phyloP scores from a whole-genome alignment of 1,139 yeast species.

The Suhomyces anneliseae region DNA sequence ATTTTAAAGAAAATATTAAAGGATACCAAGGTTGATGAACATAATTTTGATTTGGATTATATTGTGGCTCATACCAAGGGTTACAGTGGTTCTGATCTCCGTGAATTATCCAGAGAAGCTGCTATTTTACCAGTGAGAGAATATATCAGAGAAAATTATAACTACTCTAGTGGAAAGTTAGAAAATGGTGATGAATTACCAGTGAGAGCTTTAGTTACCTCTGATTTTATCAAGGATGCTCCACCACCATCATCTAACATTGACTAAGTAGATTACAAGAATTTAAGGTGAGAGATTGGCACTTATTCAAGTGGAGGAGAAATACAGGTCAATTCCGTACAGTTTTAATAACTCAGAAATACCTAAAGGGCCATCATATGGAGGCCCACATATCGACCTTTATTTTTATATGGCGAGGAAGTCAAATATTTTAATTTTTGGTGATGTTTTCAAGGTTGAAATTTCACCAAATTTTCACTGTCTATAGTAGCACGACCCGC shows the following conservation, averaged over 20 bases:
- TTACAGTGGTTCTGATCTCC: slow-evolving; percentile 85
- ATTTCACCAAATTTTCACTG: too few relatives aligned
- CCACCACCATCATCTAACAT: slow-evolving; percentile 36
- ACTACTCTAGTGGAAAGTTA: slow-evolving; percentile 46
- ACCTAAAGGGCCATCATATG: too few relatives aligned
- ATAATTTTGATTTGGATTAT: slow-evolving; percentile 57
- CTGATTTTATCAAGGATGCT: slow-evolving; percentile 41
- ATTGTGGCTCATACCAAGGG: slow-evolving; percentile 71
- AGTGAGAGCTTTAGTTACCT: slow-evolving; percentile 46
- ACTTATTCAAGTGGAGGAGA: too few relatives aligned
- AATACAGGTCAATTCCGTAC: too few relatives aligned
- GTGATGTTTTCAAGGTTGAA: too few relatives aligned
- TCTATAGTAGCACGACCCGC: too few relatives aligned
- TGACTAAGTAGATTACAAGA: slow-evolving; percentile 21
- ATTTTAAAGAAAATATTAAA: slow-evolving; percentile 67
- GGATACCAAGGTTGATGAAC: slow-evolving; percentile 59
- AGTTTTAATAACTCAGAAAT: background rate
- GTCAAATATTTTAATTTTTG: too few relatives aligned
- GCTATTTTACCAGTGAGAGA: slow-evolving; percentile 89
- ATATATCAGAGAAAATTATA: slow-evolving; percentile 55
- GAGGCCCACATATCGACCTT: too few relatives aligned
- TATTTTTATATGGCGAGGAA: too few relatives aligned
- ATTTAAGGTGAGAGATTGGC: too few relatives aligned
- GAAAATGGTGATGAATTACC: slow-evolving; percentile 28
- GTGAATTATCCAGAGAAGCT: slow-evolving; percentile 91